Evolutionary conservation across 1,284 basidiomycete genomes (phyloP), one percentile per base, ranked within the genome.

Genomic region (Trametes hirsuta): DNA sequence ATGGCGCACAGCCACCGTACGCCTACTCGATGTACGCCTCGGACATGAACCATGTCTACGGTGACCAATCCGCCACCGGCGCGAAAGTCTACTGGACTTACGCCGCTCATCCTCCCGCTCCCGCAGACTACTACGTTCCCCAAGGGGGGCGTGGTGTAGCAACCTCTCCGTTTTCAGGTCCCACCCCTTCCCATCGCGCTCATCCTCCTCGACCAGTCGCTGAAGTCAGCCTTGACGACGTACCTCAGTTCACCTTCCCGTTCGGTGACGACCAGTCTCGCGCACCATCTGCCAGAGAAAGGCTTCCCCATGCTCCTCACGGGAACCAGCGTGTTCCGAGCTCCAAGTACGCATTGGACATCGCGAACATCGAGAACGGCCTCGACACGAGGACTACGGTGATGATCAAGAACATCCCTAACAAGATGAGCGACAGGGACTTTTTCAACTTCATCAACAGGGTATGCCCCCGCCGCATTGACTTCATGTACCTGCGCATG

Each of bases 321-420:
- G 50, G 48, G 30, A 47, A 45, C 10, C 56, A 54, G 37, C 59
- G 72, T 51, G 55, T 62, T 47, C 64, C 70, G 67, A 76, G 79
- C 6, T 83, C 87, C 67, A 80, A 84, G 61, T 93, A 94, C 69
- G 82, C 85, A 65, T 75, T 95, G 30, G 85, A 91, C 70, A 74
- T 93, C 30, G 80, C 76, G 35, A 79, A 80, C 58, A 93, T 95
- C 68, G 88, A 89, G 72, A 82, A 80, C 36, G 93, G 93, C 0
- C 72, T 81, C 55, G 93, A 95, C 68, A 92, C 88, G 36, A 80
- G 93, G 41, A 94, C 92, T 22, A 94, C 92, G 11, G 85, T 92
- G 49, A 93, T 93, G 91, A 87, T 91, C 64, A 91, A 93, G 76
- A 95, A 95, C 69, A 90, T 95, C 46, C 92, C 92, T 2, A 94